A percentile compares a stretch with the other conserved stretches of the same genome.
Conservation (phyloP, 768 basidiomycete species). For the Sporobolomyces roseus region DNA sequence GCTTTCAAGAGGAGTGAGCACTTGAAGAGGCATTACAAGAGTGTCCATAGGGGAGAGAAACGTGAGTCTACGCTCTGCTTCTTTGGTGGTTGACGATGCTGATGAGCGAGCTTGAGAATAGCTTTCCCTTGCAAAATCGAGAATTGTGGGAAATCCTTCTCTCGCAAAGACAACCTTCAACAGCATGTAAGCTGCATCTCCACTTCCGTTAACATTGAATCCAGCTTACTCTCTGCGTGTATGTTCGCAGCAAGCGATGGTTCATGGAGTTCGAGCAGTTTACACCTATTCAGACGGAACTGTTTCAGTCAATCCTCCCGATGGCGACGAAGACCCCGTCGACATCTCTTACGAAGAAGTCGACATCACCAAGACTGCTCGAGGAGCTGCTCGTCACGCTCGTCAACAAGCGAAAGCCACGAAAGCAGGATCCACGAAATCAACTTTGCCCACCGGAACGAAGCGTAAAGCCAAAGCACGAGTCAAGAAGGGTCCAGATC, state of each 20-base stretch:
- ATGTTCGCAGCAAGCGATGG: conserved; percentile 26
- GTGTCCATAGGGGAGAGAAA: conserved; percentile 87
- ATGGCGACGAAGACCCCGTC: conserved; percentile 2
- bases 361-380: conserved; percentile 8
- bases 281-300: conserved; percentile 30
- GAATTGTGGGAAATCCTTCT: conserved; percentile 69
- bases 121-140: conserved; percentile 68
- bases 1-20: conserved; percentile 87
- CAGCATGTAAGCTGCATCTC: conserved; percentile 55
- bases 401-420: conserved; percentile 5
- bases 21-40: conserved; percentile 78
- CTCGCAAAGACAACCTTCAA: conserved; percentile 73
- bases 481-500: not conserved
- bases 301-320: conserved; percentile 21
- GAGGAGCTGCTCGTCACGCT: conserved; percentile 8
- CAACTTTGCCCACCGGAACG: no score
- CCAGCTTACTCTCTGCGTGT: not conserved
- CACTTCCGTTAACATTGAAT: not conserved
- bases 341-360: conserved; percentile 20
- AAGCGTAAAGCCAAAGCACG: not conserved
- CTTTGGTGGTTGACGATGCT: conserved; percentile 31
- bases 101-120: conserved; percentile 44
- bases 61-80: conserved; percentile 57
- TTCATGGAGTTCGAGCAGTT: conserved; percentile 23
- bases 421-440: not conserved